Percentiles rank a stretch among this genome's conserved stretches.
phyloP scores from a whole-genome alignment of 441 rosid genomes.

The Jatropha multifida region DNA sequence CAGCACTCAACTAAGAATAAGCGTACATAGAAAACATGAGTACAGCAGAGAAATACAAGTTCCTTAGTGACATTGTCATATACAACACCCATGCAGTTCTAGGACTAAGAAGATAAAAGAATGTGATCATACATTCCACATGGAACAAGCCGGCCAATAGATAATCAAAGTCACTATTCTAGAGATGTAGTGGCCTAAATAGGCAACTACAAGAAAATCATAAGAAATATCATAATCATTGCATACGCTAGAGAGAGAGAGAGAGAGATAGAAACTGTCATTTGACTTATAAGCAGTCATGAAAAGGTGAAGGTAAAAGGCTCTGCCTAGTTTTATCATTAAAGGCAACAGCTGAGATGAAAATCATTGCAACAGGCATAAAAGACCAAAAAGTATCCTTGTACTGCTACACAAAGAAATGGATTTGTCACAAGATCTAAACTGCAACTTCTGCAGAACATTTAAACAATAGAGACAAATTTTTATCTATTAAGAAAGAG shows the following conservation, averaged over 20 bases:
- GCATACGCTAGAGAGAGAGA: neutral
- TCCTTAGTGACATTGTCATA: too few species aligned
- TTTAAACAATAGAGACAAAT: neutral
- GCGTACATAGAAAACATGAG: neutral
- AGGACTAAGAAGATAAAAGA: neutral
- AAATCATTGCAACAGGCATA: neutral
- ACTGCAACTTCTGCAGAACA: neutral
- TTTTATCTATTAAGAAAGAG: neutral
- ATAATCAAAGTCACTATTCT: neutral
- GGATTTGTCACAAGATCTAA: neutral
- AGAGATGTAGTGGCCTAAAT: neutral
- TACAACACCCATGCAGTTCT: too few species aligned
- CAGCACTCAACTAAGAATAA: constrained; percentile 13
- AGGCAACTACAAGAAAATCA: neutral
- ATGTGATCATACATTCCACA: neutral
- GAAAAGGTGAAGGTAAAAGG: neutral
- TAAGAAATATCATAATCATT: neutral
- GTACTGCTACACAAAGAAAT: neutral
- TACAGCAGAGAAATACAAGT: neutral
- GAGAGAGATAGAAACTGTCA: neutral
- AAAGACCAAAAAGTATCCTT: neutral
- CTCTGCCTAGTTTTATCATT: constrained; percentile 25
- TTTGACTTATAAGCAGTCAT: neutral
- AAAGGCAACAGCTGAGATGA: neutral
- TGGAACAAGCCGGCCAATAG: neutral